Percentiles rank a stretch among this genome's conserved stretches.
Conservation (phyloP, 2,329 filamentous ascomycete genomes). For the Achaetomium macrosporum region DNA sequence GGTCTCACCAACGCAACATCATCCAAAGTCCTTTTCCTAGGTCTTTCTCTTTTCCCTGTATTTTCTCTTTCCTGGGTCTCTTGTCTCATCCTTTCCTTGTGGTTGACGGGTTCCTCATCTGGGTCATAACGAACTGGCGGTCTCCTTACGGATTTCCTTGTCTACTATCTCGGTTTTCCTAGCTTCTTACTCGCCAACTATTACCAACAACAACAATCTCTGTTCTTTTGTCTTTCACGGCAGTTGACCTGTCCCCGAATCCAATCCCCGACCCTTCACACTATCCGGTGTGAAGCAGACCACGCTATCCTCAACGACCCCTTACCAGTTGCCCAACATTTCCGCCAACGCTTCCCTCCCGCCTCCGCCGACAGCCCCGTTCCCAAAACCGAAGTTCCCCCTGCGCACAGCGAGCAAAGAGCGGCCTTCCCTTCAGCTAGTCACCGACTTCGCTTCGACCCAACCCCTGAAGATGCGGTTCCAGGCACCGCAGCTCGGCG, state of each 20-base stretch:
- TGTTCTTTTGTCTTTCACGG: constrained; percentile 2
- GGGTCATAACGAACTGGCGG: background rate
- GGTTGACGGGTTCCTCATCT: background rate
- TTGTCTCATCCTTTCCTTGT: constrained; percentile 6
- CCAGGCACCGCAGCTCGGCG: constrained; percentile 21
- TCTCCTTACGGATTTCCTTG: background rate
- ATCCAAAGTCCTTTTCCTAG: constrained; percentile 10
- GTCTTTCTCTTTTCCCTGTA: constrained; percentile 10
- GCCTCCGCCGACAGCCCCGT: constrained; percentile 22
- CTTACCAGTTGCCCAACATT: constrained; percentile 21
- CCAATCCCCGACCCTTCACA: constrained; percentile 1
- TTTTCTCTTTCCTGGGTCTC: constrained; percentile 11
- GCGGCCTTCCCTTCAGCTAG: constrained; percentile 21
- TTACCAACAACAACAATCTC: constrained; percentile 3
- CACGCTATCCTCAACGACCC: background rate
- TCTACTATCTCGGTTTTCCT: background rate
- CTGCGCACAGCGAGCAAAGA: constrained; percentile 22
- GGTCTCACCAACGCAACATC: constrained; percentile 8
- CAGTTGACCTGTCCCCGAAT: constrained; percentile 22
- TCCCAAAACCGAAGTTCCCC: constrained; percentile 22
- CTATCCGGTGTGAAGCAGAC: background rate
- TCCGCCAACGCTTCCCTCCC: constrained; percentile 20
- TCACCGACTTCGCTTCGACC: constrained; percentile 13
- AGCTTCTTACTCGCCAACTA: background rate
- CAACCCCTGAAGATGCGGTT: constrained; percentile 17